Base-by-base conservation (phyloP, 768 basidiomycete genomes). In the Leccinum disarticulatum region DNA sequence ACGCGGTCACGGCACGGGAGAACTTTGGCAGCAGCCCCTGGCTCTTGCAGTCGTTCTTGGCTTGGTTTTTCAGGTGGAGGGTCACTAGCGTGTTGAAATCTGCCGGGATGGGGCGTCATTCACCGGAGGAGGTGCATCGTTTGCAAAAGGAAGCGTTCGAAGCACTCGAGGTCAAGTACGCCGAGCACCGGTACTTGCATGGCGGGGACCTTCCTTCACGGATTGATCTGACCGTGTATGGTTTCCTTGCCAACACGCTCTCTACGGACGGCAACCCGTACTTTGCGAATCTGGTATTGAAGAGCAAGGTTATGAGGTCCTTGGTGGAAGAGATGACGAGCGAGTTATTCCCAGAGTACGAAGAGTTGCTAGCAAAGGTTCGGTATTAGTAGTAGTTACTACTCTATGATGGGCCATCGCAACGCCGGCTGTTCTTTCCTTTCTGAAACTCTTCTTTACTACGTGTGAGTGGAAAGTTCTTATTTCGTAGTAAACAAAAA, bases 101-200 rank as follows among this genome's bases (percentile, higher is more conserved):
- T 14, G 61, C 38, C 1, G 75, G 73, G n/a, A 48, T 72, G 2
- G 73, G 75, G 38, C 65, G 74, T 4, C 73, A 76, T 56, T 68
- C 72, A n/a, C 59, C 51, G n/a, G 74, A 70, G 50, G 73, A 74
- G 41, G 70, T 70, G 43, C 65, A 72, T 14, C 56, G 64, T 38
- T 56, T 74, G 55, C 65, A 74, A 54, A 67, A 56, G 54, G 73
- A 74, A 58, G 70, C 61, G 0, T 61, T 75, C 9, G 72, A 69
- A 2, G 75, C 65, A 0, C 70, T 74, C 49, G 73, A 72, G 43
- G 58, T 54, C 56, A 70, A 69, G 46, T 67, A 73, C n/a, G 30
- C 61, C 8, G 65, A 43, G 19, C 66, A 36, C 62, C 62, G 62
- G 52, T 71, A 64, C 52, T 62, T 74, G 27, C 74, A 74, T 17